Percentiles rank a stretch among this genome's conserved stretches.
Evolutionary conservation across 805 yeast genomes (phyloP).

Genomic region (Komagataella pastoris): DNA sequence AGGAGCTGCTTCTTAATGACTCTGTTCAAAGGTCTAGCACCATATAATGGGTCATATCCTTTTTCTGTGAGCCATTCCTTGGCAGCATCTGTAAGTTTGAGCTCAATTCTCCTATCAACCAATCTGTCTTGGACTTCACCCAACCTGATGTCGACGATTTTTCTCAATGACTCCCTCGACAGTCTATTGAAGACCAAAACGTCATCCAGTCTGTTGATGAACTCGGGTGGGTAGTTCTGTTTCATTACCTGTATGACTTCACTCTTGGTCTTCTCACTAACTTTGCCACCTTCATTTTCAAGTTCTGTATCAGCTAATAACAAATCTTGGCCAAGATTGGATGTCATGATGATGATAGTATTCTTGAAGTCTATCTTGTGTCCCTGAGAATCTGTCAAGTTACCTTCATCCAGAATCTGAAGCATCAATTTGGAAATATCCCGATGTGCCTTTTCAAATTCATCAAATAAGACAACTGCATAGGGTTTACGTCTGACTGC

Average conservation of each 20-base stretch:
- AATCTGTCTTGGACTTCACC: conserved; percentile 71
- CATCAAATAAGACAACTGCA: conserved; percentile 86
- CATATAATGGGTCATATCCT: conserved; percentile 87
- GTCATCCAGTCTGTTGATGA: conserved; percentile 88
- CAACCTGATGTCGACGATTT: conserved; percentile 77
- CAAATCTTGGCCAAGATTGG: conserved; percentile 90
- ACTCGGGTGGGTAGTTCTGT: conserved; percentile 81
- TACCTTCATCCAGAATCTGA: conserved; percentile 93
- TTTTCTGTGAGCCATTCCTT: conserved; percentile 68
- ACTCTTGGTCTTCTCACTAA: conserved; percentile 36
- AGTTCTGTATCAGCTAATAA: conserved; percentile 46
- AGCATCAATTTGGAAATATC: conserved; percentile 84
- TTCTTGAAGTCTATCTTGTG: conserved; percentile 89
- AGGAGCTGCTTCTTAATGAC: conserved; percentile 71
- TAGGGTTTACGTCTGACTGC: conserved; percentile 94
- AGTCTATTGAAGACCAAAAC: conserved; percentile 86
- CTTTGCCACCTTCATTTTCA: conserved; percentile 42
- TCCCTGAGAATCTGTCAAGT: conserved; percentile 90
- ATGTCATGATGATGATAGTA: conserved; percentile 92
- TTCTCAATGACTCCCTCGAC: conserved; percentile 58
- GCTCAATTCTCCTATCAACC: conserved; percentile 59
- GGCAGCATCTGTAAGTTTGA: conserved; percentile 41
- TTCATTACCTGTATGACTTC: conserved; percentile 59
- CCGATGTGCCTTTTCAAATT: conserved; percentile 93
- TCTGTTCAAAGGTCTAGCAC: conserved; percentile 94